Percentiles rank a stretch among this genome's conserved stretches.
Conservation (phyloP, 768 basidiomycete species). For the Boletus coccyginus region DNA sequence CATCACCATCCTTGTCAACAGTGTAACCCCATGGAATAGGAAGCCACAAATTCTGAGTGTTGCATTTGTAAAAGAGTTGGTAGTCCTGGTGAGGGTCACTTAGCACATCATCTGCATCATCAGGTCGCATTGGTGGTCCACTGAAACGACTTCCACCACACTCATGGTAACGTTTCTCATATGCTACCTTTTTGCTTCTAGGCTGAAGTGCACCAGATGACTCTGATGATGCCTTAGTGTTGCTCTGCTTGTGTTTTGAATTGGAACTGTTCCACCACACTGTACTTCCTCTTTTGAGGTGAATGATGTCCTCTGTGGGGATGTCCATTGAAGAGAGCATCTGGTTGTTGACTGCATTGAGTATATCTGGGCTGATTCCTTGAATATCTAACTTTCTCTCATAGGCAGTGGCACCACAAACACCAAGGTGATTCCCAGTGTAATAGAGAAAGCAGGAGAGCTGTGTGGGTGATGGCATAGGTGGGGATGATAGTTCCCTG, state of each 20-base stretch:
- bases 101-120: no score
- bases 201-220: no score
- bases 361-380: not conserved
- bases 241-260: no score
- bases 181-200: not conserved
- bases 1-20: not conserved
- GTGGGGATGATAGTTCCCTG: not conserved
- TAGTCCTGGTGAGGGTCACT: slow-evolving; percentile 2
- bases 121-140: slow-evolving; percentile 1
- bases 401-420: not conserved
- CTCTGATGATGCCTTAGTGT: no score
- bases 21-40: not conserved
- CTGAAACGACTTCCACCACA: not conserved
- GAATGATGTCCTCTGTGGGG: not conserved
- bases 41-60: not conserved
- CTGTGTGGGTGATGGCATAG: not conserved
- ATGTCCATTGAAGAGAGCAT: not conserved
- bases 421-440: not conserved
- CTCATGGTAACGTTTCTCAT: not conserved
- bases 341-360: not conserved
- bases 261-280: no score
- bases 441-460: not conserved
- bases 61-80: slow-evolving; percentile 4
- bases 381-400: not conserved
- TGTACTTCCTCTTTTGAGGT: not conserved